Base-by-base conservation (phyloP, 176 grass and related monocot genomes). In the Triticum monococcum region DNA sequence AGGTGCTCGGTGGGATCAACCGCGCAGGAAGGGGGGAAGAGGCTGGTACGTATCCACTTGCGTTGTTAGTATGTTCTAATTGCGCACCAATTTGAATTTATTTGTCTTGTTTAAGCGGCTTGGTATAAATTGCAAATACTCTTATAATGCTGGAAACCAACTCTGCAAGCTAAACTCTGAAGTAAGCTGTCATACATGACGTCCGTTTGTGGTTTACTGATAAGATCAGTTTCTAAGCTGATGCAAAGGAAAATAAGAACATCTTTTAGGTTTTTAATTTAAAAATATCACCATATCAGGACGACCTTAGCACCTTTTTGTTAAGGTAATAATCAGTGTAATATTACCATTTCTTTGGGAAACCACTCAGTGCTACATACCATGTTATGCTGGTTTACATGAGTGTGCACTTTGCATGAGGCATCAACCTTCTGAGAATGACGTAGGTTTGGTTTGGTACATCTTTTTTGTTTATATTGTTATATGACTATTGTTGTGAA, bases 1-100 rank as follows among this genome's bases (percentile, higher is more conserved):
- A 98, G 87, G 97, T 98, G 64, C 97, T 98, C 17, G 94, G 93
- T 16, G 97, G 97, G 22, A 98, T 98, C 72, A 98, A 94, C 75
- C 92, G 97, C 5, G 97, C 97, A 1, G 94, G 97, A 40, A 89
- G 92, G 77, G 94, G 91, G 18, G 92, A 98, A 74, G 90, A 88
- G 31, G 72, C 80, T 78, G 94, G 94, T 98, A 84, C 84, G 76
- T 35, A 40, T 82, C 80, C 38, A 66, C 36, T 64, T 36, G 1
- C 33, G 3, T 31, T 50, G 20, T 22, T 60, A 65, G 23, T 56
- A 1, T 17, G 28, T 57, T 83, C 18, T 50, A n/a, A 30, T 36
- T 14, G 0, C 13, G 43, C 85, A 75, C 9, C 23, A 25, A n/a
- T 80, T 80, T 48, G 2, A 74, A 7, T 32, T 32, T 60, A 3